Evolutionary conservation across 306 rosid species (phyloP), one percentile per base, ranked within the genome.

Genomic region (Erythrophleum fordii): DNA sequence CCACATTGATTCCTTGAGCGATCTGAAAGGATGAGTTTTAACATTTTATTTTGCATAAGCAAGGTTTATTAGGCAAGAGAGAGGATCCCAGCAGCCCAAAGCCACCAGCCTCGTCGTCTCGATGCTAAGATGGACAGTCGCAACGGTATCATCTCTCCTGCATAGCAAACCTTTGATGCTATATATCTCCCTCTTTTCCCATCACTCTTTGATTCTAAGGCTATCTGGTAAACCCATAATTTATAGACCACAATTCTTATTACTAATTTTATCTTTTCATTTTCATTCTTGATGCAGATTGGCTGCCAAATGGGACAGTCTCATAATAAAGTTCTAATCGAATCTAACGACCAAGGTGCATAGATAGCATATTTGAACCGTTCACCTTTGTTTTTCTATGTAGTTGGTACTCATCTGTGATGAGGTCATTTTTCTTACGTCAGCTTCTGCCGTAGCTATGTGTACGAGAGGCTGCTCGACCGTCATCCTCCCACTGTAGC

Each of bases 71-170:
- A 61, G 6, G 88, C 88, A 80, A 65, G 51, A 75, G 83, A 85
- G 44, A 89, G 77, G 90, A 69, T 4, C 83, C 88, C 16, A 61
- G 29, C 71, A n/a, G 11, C 2, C 69, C 44, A 44, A 31, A 29
- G 23, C 56, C 34, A 44, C 79, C 44, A 11, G 7, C 35, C 42
- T 10, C 6, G 4, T 16, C 2, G 25, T 46, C 1, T 46, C 10
- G 18, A 73, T 42, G 56, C 26, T 20, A 18, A 56, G 1, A 25
- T 12, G 61, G 76, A 68, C 25, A 37, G 23, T 25, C 51, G 73
- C 4, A 70, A 77, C 84, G 56, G 93, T 85, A 75, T 11, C 97
- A 91, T 88, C 87, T 88, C 94, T 88, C 93, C 94, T 90, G 97
- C 92, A 87, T 85, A 87, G 83, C 39, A 72, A 91, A 90, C 88